Evolutionary conservation across 1,284 basidiomycete species (phyloP), one percentile per base, ranked within the genome.

Genomic region (Cutaneotrichosporon mucoides): DNA sequence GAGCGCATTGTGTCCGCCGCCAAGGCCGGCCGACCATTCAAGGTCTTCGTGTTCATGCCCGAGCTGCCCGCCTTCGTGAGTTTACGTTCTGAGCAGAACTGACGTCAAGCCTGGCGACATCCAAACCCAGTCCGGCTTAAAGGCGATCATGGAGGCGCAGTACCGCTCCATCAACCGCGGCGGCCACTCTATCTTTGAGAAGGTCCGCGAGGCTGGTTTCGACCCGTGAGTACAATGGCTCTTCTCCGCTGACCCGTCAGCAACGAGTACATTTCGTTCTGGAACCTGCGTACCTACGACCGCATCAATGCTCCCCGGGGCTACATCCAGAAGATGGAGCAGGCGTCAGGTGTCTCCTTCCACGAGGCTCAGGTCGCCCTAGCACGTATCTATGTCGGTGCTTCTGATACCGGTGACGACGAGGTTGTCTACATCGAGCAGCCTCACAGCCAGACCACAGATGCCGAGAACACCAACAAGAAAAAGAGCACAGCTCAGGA

Each of bases 221-320:
- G 88, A 95, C 60, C 91, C 92, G 85, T 88, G 71, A 72, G 73
- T 67, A 24, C 44, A 13, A 36, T 35, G 35, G 24, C 11, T 12
- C 24, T 5, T n/a, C n/a, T 34, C 5, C 24, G 24, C 24, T 24
- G 24, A 24, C 24, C 54, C 10, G 7, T 12, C 8, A 63, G 62
- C 9, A 72, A 67, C 58, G 66, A 66, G 35, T 64, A 62, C 65
- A 91, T 90, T 45, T 74, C 82, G 15, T 91, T 95, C 82, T 96
- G 89, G 79, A 91, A 96, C 76, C 81, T 97, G 38, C 84, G 93
- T 43, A 82, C 87, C 2, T 96, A 94, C 74, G 94, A 97, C 73
- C 83, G 93, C 36, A 91, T 97, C 76, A 94, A 94, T 72, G 86
- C 87, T 0, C 91, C 67, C 61, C 75, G 55, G 63, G 81, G 82